Evolutionary conservation across 2,329 filamentous ascomycete species (phyloP).

Genomic region (Cladosporium sp.): DNA sequence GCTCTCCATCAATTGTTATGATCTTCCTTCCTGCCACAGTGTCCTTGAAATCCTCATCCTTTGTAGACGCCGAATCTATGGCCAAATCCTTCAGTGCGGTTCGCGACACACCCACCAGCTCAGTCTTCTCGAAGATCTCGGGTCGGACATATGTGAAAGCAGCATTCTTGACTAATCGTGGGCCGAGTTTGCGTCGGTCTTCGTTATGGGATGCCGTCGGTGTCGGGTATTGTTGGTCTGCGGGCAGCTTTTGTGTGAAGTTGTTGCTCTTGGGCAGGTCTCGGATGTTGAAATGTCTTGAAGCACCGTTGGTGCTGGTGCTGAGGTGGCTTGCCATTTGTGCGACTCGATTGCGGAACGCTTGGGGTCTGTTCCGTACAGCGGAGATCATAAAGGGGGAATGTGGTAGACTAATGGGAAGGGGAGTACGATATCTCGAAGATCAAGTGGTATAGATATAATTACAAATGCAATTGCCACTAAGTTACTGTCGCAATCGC

Average conservation of each 20-base stretch:
- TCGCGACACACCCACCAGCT: slow-evolving; percentile 78
- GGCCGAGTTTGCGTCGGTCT: slow-evolving; percentile 72
- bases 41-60: slow-evolving; percentile 71
- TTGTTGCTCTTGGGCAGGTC: slow-evolving; percentile 64
- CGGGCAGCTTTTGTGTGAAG: slow-evolving; percentile 67
- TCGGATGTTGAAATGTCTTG: slow-evolving; percentile 40
- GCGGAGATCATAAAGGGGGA: slow-evolving; percentile 10
- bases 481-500: background rate
- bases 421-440: background rate
- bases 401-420: background rate
- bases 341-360: slow-evolving; percentile 34
- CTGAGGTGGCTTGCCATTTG: slow-evolving; percentile 48
- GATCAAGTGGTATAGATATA: background rate
- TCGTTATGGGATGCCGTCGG: slow-evolving; percentile 79
- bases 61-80: slow-evolving; percentile 66
- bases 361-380: slow-evolving; percentile 21
- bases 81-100: slow-evolving; percentile 80
- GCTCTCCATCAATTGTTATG: slow-evolving; percentile 69
- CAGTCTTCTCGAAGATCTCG: slow-evolving; percentile 67
- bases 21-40: slow-evolving; percentile 81
- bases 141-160: slow-evolving; percentile 90
- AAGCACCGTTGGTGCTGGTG: slow-evolving; percentile 28
- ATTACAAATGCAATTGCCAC: slow-evolving; percentile 2
- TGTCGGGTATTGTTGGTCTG: slow-evolving; percentile 77
- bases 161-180: slow-evolving; percentile 80